phyloP scores from a whole-genome alignment of 2,329 filamentous ascomycete species.

The Uncinocarpus reesii region DNA sequence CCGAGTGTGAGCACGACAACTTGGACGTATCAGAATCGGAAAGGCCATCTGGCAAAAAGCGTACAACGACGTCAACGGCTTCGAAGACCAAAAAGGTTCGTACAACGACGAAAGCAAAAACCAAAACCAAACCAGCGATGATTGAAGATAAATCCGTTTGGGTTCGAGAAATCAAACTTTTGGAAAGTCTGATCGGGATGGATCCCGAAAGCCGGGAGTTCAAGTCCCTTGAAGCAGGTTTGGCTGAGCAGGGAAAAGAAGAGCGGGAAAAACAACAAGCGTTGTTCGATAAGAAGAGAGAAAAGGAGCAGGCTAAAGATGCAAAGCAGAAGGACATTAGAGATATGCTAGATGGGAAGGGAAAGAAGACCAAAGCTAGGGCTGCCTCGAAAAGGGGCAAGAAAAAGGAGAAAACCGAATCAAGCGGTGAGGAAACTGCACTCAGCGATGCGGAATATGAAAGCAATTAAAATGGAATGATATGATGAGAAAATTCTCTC shows the following conservation, averaged over 20 bases:
- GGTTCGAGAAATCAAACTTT: conserved; percentile 87
- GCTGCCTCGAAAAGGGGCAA: conserved; percentile 20
- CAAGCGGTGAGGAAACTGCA: background rate
- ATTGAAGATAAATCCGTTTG: conserved; percentile 73
- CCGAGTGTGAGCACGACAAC: conserved; percentile 18
- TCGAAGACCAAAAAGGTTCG: conserved; percentile 17
- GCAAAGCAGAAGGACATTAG: conserved; percentile 37
- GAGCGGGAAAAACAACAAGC: conserved; percentile 68
- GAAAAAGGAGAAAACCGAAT: conserved; percentile 11
- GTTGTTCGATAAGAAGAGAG: conserved; percentile 65
- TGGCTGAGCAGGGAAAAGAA: conserved; percentile 56
- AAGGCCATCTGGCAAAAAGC: conserved; percentile 1
- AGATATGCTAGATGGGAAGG: conserved; percentile 20
- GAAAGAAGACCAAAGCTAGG: conserved; percentile 25
- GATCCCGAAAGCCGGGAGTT: conserved; percentile 68
- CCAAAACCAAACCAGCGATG: conserved; percentile 26
- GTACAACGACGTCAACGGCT: background rate
- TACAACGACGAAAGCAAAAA: conserved; percentile 19
- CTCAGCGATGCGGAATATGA: background rate
- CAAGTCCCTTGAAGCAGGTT: conserved; percentile 48
- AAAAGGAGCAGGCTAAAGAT: conserved; percentile 45
- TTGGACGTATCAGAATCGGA: conserved; percentile 12
- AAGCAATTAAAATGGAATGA: too few species aligned
- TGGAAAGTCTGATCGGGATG: conserved; percentile 80
- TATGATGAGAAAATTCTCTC: too few species aligned